Evolutionary conservation across 1,284 basidiomycete species (phyloP), one percentile per base, ranked within the genome.

Genomic region (Peniophora sp.): DNA sequence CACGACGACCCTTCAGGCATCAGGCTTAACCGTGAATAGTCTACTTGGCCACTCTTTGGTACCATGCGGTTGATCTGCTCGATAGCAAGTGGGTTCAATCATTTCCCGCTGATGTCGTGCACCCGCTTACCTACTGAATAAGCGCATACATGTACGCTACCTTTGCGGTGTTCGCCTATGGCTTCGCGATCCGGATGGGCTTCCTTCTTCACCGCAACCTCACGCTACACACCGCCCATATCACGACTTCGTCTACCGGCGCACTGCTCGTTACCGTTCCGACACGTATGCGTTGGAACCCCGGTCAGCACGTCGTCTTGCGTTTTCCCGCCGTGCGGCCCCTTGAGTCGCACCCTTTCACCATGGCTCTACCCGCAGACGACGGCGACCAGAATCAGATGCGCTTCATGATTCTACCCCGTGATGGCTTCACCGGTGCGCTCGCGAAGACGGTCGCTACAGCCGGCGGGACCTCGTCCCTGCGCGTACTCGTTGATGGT

Each of bases 141-240:
- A 45, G 44, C 44, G 44, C 17, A 20, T 45, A 45, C 44, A 45
- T 45, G 44, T 45, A 45, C 44, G 23, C 44, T 25, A 45, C 44
- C 10, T 45, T 45, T 20, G 44, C 44, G 19, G 23, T 45, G 20
- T 45, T 22, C 44, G 44, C n/a, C 23, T 45, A 22, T 9, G 44
- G 44, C 23, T 22, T 45, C 44, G 8, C 14, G 10, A 22, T 45
- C 10, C 44, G 44, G 19, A 45, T 45, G n/a, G 44, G 19, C 10
- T 45, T 5, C 6, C 44, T 45, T 8, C 16, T 45, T 20, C 24
- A 45, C 20, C 44, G 44, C 9, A 45, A 45, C 23, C 44, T 45
- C 12, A 22, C 20, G 19, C 12, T 25, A 10, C 44, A 45, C 44
- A 45, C 17, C 8, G 44, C 44, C 44, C 12, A 20, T 10, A 16